These are phyloP conservation scores for Penicillium flavigenum DNA, from an alignment of 495 filamentous ascomycete genomes.

Conservation along the genomic window DNA sequence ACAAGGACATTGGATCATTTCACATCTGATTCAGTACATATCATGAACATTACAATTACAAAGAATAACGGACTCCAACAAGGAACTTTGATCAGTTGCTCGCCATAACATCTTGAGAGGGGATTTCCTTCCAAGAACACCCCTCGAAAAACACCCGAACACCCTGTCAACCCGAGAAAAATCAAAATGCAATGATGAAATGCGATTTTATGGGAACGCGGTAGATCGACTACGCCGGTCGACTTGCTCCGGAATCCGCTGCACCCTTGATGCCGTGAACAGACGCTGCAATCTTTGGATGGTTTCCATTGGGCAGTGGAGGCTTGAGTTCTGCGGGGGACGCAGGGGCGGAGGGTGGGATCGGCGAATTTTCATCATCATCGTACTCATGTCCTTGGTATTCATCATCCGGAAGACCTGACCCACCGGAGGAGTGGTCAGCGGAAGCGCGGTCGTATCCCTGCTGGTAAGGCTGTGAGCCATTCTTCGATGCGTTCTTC, in stretches of 20 bases:
- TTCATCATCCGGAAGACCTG: conserved; percentile 53
- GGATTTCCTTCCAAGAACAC: conserved; percentile 26
- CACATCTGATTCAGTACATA: conserved; percentile 22
- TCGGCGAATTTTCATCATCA: conserved; percentile 47
- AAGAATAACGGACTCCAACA: conserved; percentile 1
- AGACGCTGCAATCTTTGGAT: conserved; percentile 24
- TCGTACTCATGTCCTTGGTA: conserved; percentile 56
- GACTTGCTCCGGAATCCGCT: conserved; percentile 34
- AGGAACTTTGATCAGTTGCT: conserved; percentile 20
- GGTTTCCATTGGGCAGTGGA: conserved; percentile 30
- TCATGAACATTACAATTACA: conserved; percentile 28
- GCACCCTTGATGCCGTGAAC: conserved; percentile 22
- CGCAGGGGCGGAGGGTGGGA: conserved; percentile 33
- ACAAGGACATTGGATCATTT: conserved; percentile 6
- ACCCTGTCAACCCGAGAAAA: conserved; percentile 5
- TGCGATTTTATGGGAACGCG: not conserved
- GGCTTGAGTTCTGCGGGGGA: conserved; percentile 37
- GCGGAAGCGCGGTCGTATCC: conserved; percentile 47
- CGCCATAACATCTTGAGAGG: conserved; percentile 29
- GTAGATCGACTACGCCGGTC: conserved; percentile 36
- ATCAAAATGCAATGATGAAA: conserved; percentile 17
- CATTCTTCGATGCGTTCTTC: conserved; percentile 62
- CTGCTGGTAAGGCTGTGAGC: conserved; percentile 44
- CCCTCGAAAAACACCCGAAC: conserved; percentile 15
- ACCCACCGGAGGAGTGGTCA: conserved; percentile 44